Conservation (phyloP, 2,329 filamentous ascomycete species). For the Cladophialophora carrionii region DNA sequence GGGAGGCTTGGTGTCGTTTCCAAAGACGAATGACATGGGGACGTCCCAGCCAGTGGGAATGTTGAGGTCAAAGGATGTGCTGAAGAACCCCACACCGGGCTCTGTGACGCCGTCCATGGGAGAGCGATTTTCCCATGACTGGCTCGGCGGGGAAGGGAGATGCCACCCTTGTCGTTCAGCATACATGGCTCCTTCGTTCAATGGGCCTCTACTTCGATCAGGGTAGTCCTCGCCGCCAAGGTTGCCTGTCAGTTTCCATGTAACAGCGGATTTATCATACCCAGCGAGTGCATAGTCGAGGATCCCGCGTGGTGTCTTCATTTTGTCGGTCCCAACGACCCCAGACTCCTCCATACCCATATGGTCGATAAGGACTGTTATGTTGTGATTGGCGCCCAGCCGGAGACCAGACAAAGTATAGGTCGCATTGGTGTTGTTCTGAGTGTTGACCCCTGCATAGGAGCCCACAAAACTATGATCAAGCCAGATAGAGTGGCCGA, state of each 20-base stretch:
- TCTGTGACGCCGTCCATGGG: constrained; percentile 48
- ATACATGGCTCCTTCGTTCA: constrained; percentile 62
- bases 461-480: constrained; percentile 66
- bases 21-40: constrained; percentile 58
- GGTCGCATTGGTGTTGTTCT: constrained; percentile 57
- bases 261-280: constrained; percentile 42
- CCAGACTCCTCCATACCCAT: constrained; percentile 72
- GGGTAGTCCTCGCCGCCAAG: constrained; percentile 59
- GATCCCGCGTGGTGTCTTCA: constrained; percentile 65
- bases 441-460: constrained; percentile 60
- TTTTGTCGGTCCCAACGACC: constrained; percentile 61
- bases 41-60: constrained; percentile 58
- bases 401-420: constrained; percentile 59
- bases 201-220: constrained; percentile 57
- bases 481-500: constrained; percentile 69
- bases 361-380: constrained; percentile 74
- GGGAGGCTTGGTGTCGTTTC: constrained; percentile 24
- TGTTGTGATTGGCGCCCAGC: constrained; percentile 58
- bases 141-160: constrained; percentile 46
- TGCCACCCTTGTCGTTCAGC: constrained; percentile 61
- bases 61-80: constrained; percentile 55
- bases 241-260: constrained; percentile 64
- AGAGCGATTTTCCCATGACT: constrained; percentile 43
- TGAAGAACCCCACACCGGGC: constrained; percentile 59
- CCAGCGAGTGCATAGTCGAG: constrained; percentile 51